phyloP scores from a whole-genome alignment of 257 asterid genomes.

The Apocynum venetum region DNA sequence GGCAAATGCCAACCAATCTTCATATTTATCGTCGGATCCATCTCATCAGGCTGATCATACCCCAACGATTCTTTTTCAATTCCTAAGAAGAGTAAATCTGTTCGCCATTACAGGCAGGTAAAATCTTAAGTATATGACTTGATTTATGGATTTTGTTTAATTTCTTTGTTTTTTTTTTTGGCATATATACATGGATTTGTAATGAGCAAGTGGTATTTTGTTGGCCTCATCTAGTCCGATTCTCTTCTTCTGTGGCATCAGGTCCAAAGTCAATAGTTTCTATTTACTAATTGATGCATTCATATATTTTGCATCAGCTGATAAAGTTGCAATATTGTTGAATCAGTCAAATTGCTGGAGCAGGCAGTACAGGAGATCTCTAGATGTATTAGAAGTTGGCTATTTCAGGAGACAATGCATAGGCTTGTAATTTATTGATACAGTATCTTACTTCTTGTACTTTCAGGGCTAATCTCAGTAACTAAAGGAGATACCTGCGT shows the following conservation, averaged over 20 bases:
- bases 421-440: background rate
- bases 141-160: background rate
- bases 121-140: background rate
- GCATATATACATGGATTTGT: background rate
- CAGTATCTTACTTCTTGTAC: background rate
- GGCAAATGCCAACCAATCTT: conserved; percentile 88
- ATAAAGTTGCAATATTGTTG: background rate
- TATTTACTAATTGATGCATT: background rate
- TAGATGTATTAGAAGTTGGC: background rate
- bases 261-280: background rate
- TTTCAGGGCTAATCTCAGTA: background rate
- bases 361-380: background rate
- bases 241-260: background rate
- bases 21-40: conserved; percentile 85
- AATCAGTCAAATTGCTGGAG: background rate
- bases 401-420: background rate
- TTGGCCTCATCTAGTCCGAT: background rate
- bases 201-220: background rate
- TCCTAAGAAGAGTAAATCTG: conserved; percentile 61
- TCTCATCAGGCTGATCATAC: conserved; percentile 56
- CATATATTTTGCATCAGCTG: background rate
- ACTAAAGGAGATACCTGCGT: background rate
- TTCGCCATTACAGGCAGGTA: conserved; percentile 88
- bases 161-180: background rate
- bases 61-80: conserved; percentile 73